A percentile compares a stretch with the other conserved stretches of the same genome.
These are phyloP conservation scores for Podaxis mareebaensis DNA, from an alignment of 768 basidiomycete species.

Conservation along the genomic window DNA sequence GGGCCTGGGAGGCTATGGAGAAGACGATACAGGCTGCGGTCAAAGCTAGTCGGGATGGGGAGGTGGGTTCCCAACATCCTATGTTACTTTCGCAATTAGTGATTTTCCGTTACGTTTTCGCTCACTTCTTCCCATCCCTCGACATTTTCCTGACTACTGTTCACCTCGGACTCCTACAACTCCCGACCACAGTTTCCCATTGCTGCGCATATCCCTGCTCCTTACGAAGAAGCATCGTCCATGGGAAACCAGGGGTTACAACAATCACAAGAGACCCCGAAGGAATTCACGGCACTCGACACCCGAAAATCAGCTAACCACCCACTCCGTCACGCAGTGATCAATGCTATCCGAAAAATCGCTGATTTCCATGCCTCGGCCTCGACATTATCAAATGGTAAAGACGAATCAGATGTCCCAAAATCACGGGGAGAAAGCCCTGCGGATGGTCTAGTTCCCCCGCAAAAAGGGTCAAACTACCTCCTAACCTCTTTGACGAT, in stretches of 20 bases:
- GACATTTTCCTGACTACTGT: background rate
- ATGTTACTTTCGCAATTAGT: background rate
- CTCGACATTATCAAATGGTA: conserved; percentile 1
- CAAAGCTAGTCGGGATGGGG: conserved; percentile 47
- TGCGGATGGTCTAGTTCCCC: conserved; percentile 17
- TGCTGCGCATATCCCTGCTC: conserved; percentile 65
- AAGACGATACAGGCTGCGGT: conserved; percentile 50
- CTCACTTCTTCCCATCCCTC: conserved; percentile 5
- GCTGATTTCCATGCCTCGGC: conserved; percentile 52
- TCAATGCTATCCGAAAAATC: conserved; percentile 72
- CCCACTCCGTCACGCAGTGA: conserved; percentile 82
- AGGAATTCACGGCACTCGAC: conserved; percentile 62
- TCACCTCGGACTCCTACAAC: conserved; percentile 5
- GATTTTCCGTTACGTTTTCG: conserved; percentile 8
- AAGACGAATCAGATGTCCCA: conserved; percentile 11
- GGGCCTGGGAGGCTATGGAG: conserved; percentile 75
- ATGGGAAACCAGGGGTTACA: conserved; percentile 20
- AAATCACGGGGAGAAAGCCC: conserved; percentile 7
- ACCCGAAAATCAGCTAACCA: conserved; percentile 67
- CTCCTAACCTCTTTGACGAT: conserved; percentile 82
- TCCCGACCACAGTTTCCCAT: conserved; percentile 61
- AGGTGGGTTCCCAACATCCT: conserved; percentile 45
- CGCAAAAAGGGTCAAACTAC: conserved; percentile 75
- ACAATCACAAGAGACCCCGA: background rate
- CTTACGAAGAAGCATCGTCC: conserved; percentile 35